phyloP scores from a whole-genome alignment of 1,139 yeast genomes.

The Saccharomyces hybrid region DNA sequence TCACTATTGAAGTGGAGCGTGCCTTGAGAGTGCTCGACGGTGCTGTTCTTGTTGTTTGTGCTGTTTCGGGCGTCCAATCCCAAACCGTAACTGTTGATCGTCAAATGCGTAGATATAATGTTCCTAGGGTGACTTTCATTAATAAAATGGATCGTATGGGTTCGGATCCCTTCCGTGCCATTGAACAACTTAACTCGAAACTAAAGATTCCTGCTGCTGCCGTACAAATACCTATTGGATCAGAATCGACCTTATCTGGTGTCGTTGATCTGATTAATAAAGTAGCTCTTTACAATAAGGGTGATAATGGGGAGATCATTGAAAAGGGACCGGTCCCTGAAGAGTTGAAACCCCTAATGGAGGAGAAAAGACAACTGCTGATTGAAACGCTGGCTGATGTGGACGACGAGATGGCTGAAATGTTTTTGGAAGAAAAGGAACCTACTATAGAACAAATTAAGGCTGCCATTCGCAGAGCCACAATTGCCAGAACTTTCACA shows the following conservation, averaged over 20 bases:
- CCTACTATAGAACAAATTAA: slow-evolving; percentile 79
- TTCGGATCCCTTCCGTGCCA: slow-evolving; percentile 90
- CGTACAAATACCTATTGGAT: slow-evolving; percentile 93
- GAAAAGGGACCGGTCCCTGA: slow-evolving; percentile 62
- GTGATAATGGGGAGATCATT: slow-evolving; percentile 79
- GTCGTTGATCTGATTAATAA: slow-evolving; percentile 85
- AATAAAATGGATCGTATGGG: slow-evolving; percentile 99
- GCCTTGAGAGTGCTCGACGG: slow-evolving; percentile 95
- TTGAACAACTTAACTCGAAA: slow-evolving; percentile 80
- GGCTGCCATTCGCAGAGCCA: slow-evolving; percentile 85
- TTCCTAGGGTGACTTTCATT: slow-evolving; percentile 91
- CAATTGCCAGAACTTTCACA: slow-evolving; percentile 93
- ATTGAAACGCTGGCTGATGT: slow-evolving; percentile 95
- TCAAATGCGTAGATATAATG: slow-evolving; percentile 97
- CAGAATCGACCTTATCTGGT: slow-evolving; percentile 77
- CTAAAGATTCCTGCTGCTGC: slow-evolving; percentile 95
- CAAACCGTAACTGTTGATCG: slow-evolving; percentile 98
- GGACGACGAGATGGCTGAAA: slow-evolving; percentile 93
- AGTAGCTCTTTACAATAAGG: slow-evolving; percentile 83
- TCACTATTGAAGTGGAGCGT: slow-evolving; percentile 96
- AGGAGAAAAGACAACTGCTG: slow-evolving; percentile 72
- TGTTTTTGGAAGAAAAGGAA: slow-evolving; percentile 80
- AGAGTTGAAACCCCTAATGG: slow-evolving; percentile 64
- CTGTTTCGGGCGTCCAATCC: slow-evolving; percentile 95
- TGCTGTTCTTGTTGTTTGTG: slow-evolving; percentile 96